Base-by-base conservation (phyloP, 257 asterid genomes). In the Nicotiana sylvestris region DNA sequence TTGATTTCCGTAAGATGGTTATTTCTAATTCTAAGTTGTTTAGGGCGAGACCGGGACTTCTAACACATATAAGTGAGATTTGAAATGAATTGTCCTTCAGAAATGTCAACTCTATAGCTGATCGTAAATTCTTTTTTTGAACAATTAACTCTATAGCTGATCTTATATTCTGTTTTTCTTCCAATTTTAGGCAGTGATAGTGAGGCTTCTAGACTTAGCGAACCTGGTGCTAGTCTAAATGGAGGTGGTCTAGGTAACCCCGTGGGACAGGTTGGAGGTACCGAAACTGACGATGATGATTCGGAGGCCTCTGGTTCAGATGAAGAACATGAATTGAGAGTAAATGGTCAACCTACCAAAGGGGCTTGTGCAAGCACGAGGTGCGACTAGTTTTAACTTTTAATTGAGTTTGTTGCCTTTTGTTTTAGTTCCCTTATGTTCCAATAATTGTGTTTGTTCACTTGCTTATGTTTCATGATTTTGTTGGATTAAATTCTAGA, bases 271-370 rank as follows among this genome's bases (percentile, higher is more conserved):
- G 82, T 85, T 83, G 95, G 87, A 87, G 89, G 82, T 83, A 81
- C 70, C 79, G 92, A 37, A 57, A 81, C 74, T 29, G 92, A 86
- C 77, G 91, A 85, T 33, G 91, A 85, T 32, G 88, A 88, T 65
- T 81, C 56, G 5, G 91, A 76, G 83, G 82, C 86, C 76, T 89
- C 90, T 64, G 97, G 94, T 81, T 65, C 95, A 64, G 97, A 94
- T 70, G 95, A 93, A 81, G 95, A 91, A 82, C 77, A 83, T 25
- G 87, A 83, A 78, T 46, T 80, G 18, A 72, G 81, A 79, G 77
- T 27, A 43, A 82, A 83, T 83, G 90, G 56, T 68, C 88, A 87
- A 81, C 65, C 85, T 39, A 61, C 77, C 78, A 83, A 84, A 58
- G 90, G 86, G 53, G 85, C 86, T 81, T 88, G 91, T 72, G 66